phyloP scores from a whole-genome alignment of 257 asterid species.

The Marsdenia floribunda region DNA sequence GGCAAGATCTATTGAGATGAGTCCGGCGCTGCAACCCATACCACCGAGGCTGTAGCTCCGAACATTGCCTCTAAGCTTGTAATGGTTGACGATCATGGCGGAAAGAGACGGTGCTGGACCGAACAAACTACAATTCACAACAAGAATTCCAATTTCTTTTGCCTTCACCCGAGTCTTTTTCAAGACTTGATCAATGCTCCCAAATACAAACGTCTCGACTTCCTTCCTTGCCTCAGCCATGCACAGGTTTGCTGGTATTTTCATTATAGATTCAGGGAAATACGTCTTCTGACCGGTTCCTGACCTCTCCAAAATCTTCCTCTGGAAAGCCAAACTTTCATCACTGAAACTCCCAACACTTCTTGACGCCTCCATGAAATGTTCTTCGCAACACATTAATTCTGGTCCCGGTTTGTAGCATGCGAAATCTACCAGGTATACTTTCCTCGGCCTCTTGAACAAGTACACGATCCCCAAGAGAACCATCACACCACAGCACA shows the following conservation, averaged over 20 bases:
- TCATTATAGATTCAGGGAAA: slow-evolving; percentile 7
- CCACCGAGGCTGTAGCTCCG: slow-evolving; percentile 35
- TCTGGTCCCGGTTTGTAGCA: slow-evolving; percentile 32
- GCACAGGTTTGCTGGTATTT: slow-evolving; percentile 2
- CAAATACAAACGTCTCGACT: slow-evolving; percentile 26
- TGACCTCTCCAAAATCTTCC: slow-evolving; percentile 22
- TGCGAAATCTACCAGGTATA: slow-evolving; percentile 34
- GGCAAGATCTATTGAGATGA: slow-evolving; percentile 34
- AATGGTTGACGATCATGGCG: slow-evolving; percentile 32
- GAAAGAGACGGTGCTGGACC: slow-evolving; percentile 32
- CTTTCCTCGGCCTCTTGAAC: slow-evolving; percentile 28
- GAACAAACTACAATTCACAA: slow-evolving; percentile 28
- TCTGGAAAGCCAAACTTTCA: slow-evolving; percentile 22
- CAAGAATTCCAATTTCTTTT: slow-evolving; percentile 30
- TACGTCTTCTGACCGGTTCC: slow-evolving; percentile 23
- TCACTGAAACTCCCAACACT: slow-evolving; percentile 4
- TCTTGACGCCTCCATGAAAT: slow-evolving; percentile 9
- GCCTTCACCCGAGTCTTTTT: slow-evolving; percentile 23
- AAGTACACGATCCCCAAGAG: slow-evolving; percentile 19
- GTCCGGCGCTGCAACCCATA: slow-evolving; percentile 44
- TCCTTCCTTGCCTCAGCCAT: slow-evolving; percentile 26
- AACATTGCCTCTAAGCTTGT: slow-evolving; percentile 29
- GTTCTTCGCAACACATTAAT: slow-evolving; percentile 16
- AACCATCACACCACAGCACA: slow-evolving; percentile 15
- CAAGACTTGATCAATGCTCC: slow-evolving; percentile 30